Base-by-base conservation (phyloP, 2,329 filamentous ascomycete species). In the Arthroderma uncinatum region DNA sequence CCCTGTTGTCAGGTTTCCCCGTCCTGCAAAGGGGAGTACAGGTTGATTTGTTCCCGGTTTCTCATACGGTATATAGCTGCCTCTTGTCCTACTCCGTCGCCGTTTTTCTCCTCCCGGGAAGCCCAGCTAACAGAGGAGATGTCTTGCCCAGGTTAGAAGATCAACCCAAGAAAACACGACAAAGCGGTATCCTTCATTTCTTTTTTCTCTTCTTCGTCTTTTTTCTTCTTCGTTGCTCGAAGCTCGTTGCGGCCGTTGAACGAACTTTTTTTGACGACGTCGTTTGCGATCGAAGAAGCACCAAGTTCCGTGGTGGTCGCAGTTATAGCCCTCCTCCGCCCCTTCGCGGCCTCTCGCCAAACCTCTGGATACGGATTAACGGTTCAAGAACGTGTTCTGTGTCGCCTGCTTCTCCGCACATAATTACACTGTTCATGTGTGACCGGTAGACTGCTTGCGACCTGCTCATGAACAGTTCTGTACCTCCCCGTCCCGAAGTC, bases 21-120 rank as follows among this genome's bases (percentile, higher is more conserved):
- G 42, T 47, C n/a, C 12, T 47, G 12, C 28, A 10, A 36, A 19
- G 28, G 9, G n/a, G 34, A 47, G n/a, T 21, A 12, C 14, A 25
- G 21, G 42, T 21, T 28, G 9, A 21, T 42, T 48, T 34, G 33
- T 21, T 56, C 25, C 19, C 39, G 37, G 28, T 48, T 47, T 56
- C 54, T 42, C 39, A 48, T 56, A n/a, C 42, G 42, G 42, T 48
- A 48, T 48, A 9, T 48, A n/a, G 19, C 10, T 30, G 42, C 21
- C 33, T 48, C 25, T 12, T 48, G 42, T 48, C 42, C 42, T 48
- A 47, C 30, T n/a, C 23, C 1, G 16, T 47, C 30, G 23, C 19
- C 23, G 16, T 39, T 25, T 14, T 42, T 37, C 34, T n/a, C n/a
- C 9, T 16, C 14, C 4, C 6, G 9, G 16, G 16, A 42, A 42